Conservation (phyloP, 2,329 filamentous ascomycete genomes). For the Alternaria conjuncta region DNA sequence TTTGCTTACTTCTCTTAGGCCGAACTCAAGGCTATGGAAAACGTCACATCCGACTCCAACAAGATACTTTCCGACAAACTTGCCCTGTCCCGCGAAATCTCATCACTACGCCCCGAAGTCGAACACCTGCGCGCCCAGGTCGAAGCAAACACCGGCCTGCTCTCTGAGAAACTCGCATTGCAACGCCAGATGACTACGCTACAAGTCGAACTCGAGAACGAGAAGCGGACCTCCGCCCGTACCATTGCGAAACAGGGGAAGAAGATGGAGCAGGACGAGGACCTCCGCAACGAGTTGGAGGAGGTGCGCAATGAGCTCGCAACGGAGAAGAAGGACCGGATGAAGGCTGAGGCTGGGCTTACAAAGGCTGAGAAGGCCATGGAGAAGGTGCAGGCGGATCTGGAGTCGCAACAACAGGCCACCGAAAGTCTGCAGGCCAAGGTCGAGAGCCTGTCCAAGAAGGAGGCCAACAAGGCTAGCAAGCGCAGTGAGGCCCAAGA, state of each 20-base stretch:
- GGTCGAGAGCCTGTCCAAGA: conserved; percentile 43
- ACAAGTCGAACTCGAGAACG: conserved; percentile 82
- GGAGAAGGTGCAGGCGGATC: conserved; percentile 40
- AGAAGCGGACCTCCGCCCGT: conserved; percentile 72
- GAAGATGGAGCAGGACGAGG: conserved; percentile 58
- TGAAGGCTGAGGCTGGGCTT: conserved; percentile 48
- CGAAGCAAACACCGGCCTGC: conserved; percentile 67
- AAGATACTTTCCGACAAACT: conserved; percentile 72
- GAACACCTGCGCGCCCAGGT: conserved; percentile 67
- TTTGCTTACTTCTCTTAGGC: conserved; percentile 57
- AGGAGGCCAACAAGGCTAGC: conserved; percentile 39
- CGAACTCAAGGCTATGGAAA: conserved; percentile 73
- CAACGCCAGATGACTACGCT: conserved; percentile 78
- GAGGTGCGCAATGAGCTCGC: conserved; percentile 55
- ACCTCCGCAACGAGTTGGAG: conserved; percentile 53
- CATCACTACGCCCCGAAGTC: conserved; percentile 65
- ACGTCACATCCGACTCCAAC: conserved; percentile 70
- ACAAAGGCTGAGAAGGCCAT: conserved; percentile 46
- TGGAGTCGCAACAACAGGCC: conserved; percentile 41
- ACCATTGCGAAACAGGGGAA: conserved; percentile 57
- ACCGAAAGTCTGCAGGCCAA: conserved; percentile 41
- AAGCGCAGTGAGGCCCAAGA: conserved; percentile 45
- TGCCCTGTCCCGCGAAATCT: conserved; percentile 65
- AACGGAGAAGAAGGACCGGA: conserved; percentile 54
- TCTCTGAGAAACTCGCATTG: conserved; percentile 80